phyloP scores from a whole-genome alignment of 1,284 basidiomycete species.

The Xanthoconium separans region DNA sequence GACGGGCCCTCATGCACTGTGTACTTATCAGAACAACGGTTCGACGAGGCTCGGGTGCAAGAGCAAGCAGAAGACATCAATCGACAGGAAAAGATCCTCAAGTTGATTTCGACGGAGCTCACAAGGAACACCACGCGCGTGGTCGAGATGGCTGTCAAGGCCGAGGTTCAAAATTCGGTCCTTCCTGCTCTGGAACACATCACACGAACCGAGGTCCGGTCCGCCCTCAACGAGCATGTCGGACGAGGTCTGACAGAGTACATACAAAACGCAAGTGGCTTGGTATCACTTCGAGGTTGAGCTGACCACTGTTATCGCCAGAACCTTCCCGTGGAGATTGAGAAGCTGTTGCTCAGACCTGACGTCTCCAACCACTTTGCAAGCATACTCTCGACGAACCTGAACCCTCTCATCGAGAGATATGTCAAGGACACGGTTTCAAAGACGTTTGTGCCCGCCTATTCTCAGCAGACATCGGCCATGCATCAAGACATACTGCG shows the following conservation, averaged over 20 bases:
- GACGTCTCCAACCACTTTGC: slow-evolving; percentile 75
- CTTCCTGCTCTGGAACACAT: slow-evolving; percentile 76
- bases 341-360: slow-evolving; percentile 71
- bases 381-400: slow-evolving; percentile 61
- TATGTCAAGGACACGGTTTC: slow-evolving; percentile 77
- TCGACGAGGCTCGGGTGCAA: slow-evolving; percentile 73
- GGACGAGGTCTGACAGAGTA: slow-evolving; percentile 67
- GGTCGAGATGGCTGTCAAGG: slow-evolving; percentile 81
- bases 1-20: slow-evolving; percentile 9
- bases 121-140: slow-evolving; percentile 82
- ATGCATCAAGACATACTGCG: slow-evolving; percentile 77
- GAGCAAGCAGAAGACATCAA: slow-evolving; percentile 76
- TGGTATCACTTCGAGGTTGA: neutral
- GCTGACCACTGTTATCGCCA: slow-evolving; percentile 31
- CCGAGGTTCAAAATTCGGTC: slow-evolving; percentile 76
- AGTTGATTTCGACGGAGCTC: slow-evolving; percentile 79
- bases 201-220: slow-evolving; percentile 73
- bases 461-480: slow-evolving; percentile 62
- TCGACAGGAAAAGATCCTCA: slow-evolving; percentile 82
- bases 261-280: slow-evolving; percentile 62
- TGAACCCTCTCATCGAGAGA: slow-evolving; percentile 72
- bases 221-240: slow-evolving; percentile 73
- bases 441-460: slow-evolving; percentile 71
- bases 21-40: slow-evolving; percentile 59
- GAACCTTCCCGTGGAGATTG: slow-evolving; percentile 74